Conservation (phyloP, 2,329 filamentous ascomycete species). For the Epichloe baconii region DNA sequence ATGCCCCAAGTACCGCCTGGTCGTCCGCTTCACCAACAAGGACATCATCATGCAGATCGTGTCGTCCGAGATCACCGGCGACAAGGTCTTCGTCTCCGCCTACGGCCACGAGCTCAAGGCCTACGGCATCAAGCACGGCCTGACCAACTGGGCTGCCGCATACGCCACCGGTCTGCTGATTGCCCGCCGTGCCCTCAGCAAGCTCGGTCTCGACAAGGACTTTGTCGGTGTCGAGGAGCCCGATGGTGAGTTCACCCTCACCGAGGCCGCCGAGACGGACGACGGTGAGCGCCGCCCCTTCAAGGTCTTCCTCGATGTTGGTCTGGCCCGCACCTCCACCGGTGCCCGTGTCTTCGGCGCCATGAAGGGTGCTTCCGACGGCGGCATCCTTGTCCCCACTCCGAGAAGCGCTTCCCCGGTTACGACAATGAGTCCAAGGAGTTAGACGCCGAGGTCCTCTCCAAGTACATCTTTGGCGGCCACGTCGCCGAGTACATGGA, state of each 20-base stretch:
- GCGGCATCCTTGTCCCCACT: slow-evolving; percentile 94
- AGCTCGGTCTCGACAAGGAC: slow-evolving; percentile 87
- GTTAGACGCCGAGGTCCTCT: slow-evolving; percentile 90
- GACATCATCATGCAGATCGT: slow-evolving; percentile 99
- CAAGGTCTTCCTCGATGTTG: slow-evolving; percentile 98
- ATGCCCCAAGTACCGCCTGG: slow-evolving; percentile 98
- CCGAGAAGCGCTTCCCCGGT: slow-evolving; percentile 98
- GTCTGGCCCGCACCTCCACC: slow-evolving; percentile 92
- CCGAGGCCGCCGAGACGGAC: slow-evolving; percentile 83
- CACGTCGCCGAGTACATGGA: slow-evolving; percentile 99
- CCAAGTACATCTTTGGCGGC: slow-evolving; percentile 98
- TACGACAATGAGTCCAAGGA: slow-evolving; percentile 97
- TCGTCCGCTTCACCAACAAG: slow-evolving; percentile 98
- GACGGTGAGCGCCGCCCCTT: slow-evolving; percentile 94
- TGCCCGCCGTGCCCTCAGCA: slow-evolving; percentile 91
- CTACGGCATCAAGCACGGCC: slow-evolving; percentile 95
- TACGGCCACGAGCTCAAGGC: slow-evolving; percentile 96
- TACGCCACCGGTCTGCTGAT: slow-evolving; percentile 95
- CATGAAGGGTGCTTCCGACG: slow-evolving; percentile 99
- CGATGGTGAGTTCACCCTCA: slow-evolving; percentile 90
- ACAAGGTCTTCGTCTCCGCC: slow-evolving; percentile 89
- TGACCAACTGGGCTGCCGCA: slow-evolving; percentile 98
- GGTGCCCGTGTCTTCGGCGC: slow-evolving; percentile 98
- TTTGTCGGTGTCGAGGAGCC: slow-evolving; percentile 96
- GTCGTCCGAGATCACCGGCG: slow-evolving; percentile 87